A percentile compares a stretch with the other conserved stretches of the same genome.
phyloP scores from a whole-genome alignment of 2,329 filamentous ascomycete genomes.

The Ophioceras dolichostomum region DNA sequence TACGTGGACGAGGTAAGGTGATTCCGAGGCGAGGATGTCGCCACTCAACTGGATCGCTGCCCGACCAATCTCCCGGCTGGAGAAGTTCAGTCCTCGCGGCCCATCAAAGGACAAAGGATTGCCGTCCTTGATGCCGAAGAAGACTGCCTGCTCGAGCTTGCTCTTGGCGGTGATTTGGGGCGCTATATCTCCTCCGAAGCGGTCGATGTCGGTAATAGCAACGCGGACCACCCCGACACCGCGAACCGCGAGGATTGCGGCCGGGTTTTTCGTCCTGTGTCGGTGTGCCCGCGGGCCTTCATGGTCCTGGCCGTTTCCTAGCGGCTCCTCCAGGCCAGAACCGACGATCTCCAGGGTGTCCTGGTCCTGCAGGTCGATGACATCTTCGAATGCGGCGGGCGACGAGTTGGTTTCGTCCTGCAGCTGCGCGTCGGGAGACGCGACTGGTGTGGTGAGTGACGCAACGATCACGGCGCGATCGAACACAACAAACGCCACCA shows the following conservation, averaged over 20 bases:
- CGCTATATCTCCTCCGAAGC: slow-evolving; percentile 43
- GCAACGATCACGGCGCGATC: slow-evolving; percentile 65
- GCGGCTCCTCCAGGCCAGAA: slow-evolving; percentile 51
- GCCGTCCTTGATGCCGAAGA: slow-evolving; percentile 70
- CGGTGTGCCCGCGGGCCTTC: slow-evolving; percentile 39
- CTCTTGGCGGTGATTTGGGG: slow-evolving; percentile 66
- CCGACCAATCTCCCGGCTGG: slow-evolving; percentile 55
- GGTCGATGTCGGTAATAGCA: slow-evolving; percentile 44
- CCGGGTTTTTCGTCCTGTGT: slow-evolving; percentile 47
- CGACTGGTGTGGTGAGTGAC: slow-evolving; percentile 55
- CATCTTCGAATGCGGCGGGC: slow-evolving; percentile 68
- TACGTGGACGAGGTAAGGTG: slow-evolving; percentile 59
- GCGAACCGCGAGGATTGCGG: slow-evolving; percentile 48
- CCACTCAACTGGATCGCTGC: slow-evolving; percentile 70
- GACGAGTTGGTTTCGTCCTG: slow-evolving; percentile 49
- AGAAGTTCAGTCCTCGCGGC: slow-evolving; percentile 53
- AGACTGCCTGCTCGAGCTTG: slow-evolving; percentile 89
- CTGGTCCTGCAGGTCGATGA: slow-evolving; percentile 63
- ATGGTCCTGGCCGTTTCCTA: slow-evolving; percentile 16
- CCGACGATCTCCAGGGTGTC: slow-evolving; percentile 51
- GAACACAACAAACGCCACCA: slow-evolving; percentile 75
- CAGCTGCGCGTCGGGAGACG: slow-evolving; percentile 66
- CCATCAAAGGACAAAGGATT: slow-evolving; percentile 82
- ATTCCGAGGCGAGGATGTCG: slow-evolving; percentile 70
- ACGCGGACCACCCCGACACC: slow-evolving; percentile 51